A percentile compares a stretch with the other conserved stretches of the same genome.
Conservation (phyloP, 2,329 filamentous ascomycete genomes). For the Gnomoniopsis sp. region DNA sequence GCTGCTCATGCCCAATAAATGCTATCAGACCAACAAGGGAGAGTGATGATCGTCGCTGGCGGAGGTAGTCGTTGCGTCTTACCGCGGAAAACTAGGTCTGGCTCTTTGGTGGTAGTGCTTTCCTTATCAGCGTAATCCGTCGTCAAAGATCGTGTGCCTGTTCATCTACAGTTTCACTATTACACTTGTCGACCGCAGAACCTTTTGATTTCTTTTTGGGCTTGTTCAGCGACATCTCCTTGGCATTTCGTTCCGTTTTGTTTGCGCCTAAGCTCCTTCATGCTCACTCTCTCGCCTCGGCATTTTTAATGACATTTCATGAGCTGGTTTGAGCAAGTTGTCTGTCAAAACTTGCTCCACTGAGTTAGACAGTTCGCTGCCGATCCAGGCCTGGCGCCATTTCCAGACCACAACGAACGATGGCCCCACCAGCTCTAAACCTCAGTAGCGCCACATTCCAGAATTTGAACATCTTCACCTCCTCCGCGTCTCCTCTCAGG, state of each 20-base stretch:
- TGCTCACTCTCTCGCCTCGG: conserved; percentile 1
- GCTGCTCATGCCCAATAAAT: conserved; percentile 3
- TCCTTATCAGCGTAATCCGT: too few relatives aligned
- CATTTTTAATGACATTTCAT: conserved; percentile 1
- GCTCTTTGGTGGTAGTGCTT: not conserved
- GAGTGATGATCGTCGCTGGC: conserved; percentile 5
- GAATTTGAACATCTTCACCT: conserved; percentile 24
- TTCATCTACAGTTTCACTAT: too few relatives aligned
- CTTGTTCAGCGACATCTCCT: not conserved
- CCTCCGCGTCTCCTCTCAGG: conserved; percentile 26
- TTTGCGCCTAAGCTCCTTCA: not conserved
- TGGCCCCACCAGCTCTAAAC: conserved; percentile 22
- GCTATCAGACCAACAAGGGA: not conserved
- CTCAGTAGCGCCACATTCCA: conserved; percentile 17
- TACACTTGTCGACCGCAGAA: too few relatives aligned
- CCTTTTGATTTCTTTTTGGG: not conserved
- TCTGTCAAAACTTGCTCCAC: conserved; percentile 7
- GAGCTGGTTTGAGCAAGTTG: conserved; percentile 10
- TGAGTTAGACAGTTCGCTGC: not conserved
- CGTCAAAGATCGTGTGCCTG: too few relatives aligned
- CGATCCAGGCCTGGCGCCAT: not conserved
- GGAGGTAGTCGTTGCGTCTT: not conserved
- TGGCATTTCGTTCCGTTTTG: not conserved
- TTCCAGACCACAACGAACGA: conserved; percentile 5
- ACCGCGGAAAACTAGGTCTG: not conserved